Conservation (phyloP, 805 yeast species). For the Sporopachydermia quercuum region DNA sequence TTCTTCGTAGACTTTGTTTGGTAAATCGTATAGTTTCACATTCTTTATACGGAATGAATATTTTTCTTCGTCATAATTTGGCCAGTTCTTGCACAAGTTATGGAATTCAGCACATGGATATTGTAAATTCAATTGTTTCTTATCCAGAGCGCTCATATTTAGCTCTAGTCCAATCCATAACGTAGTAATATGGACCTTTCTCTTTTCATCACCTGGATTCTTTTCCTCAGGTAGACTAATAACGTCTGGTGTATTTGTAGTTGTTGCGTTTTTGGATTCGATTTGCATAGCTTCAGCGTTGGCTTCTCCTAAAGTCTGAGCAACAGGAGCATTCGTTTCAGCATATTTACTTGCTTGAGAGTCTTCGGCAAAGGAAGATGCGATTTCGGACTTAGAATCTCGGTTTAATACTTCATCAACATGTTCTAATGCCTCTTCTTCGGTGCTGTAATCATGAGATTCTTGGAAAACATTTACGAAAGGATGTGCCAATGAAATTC, state of each 20-base stretch:
- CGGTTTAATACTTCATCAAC: slow-evolving; percentile 39
- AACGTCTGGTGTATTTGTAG: slow-evolving; percentile 8
- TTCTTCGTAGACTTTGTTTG: slow-evolving; percentile 67
- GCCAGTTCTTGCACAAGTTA: slow-evolving; percentile 63
- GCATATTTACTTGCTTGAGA: too few species aligned
- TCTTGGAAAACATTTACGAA: slow-evolving; percentile 63
- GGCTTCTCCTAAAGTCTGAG: slow-evolving; percentile 20
- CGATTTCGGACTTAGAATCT: slow-evolving; percentile 42
- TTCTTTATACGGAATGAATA: slow-evolving; percentile 53
- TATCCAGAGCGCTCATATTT: slow-evolving; percentile 34
- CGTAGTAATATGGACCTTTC: slow-evolving; percentile 47
- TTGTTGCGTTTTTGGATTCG: slow-evolving; percentile 12
- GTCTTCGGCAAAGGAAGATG: too few species aligned
- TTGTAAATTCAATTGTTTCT: slow-evolving; percentile 62
- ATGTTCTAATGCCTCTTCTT: slow-evolving; percentile 41
- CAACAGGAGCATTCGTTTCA: slow-evolving; percentile 23
- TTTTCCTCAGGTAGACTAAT: slow-evolving; percentile 14
- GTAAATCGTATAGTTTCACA: slow-evolving; percentile 67
- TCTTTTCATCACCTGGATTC: slow-evolving; percentile 13
- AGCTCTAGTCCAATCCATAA: slow-evolving; percentile 68
- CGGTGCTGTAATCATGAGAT: slow-evolving; percentile 30
- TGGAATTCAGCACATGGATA: slow-evolving; percentile 84
- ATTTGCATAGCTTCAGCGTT: slow-evolving; percentile 13
- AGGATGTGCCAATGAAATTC: slow-evolving; percentile 79
- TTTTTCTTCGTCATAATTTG: slow-evolving; percentile 43